Percentiles rank a stretch among this genome's conserved stretches.
Evolutionary conservation across 805 yeast genomes (phyloP).

Genomic region (Sugiyamaella smithiae): DNA sequence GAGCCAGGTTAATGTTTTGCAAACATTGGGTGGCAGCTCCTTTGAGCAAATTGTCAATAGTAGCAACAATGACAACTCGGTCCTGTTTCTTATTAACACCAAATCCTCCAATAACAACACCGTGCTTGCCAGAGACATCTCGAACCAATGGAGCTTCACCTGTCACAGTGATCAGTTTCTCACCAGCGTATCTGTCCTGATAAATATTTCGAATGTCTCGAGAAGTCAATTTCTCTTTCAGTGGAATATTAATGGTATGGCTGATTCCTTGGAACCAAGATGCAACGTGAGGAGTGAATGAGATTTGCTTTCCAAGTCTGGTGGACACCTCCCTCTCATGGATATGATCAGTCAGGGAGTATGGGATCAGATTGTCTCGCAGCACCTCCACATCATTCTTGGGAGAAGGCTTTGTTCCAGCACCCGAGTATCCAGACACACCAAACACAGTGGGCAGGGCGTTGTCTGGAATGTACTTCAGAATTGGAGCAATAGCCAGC

Average conservation of each 20-base stretch:
- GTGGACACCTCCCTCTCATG: slow-evolving; percentile 91
- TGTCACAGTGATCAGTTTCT: slow-evolving; percentile 75
- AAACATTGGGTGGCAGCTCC: slow-evolving; percentile 99
- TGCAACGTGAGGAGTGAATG: slow-evolving; percentile 96
- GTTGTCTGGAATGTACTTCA: slow-evolving; percentile 48
- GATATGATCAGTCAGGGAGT: slow-evolving; percentile 92
- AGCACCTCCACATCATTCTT: slow-evolving; percentile 80
- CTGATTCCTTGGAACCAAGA: slow-evolving; percentile 99
- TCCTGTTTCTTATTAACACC: slow-evolving; percentile 85
- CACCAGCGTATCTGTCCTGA: slow-evolving; percentile 85
- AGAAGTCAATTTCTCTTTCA: slow-evolving; percentile 60
- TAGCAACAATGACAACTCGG: slow-evolving; percentile 91
- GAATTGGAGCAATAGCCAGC: slow-evolving; percentile 82
- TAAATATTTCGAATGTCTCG: slow-evolving; percentile 82
- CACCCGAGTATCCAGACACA: slow-evolving; percentile 98
- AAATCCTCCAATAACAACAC: slow-evolving; percentile 92
- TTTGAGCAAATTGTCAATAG: slow-evolving; percentile 91
- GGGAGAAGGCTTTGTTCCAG: slow-evolving; percentile 98
- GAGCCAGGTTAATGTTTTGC: slow-evolving; percentile 88
- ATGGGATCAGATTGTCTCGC: slow-evolving; percentile 84
- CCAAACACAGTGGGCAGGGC: slow-evolving; percentile 89
- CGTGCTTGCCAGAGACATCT: slow-evolving; percentile 91
- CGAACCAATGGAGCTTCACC: slow-evolving; percentile 93
- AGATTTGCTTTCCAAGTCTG: slow-evolving; percentile 73
- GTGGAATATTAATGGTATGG: slow-evolving; percentile 86